Base-by-base conservation (phyloP, 2,329 filamentous ascomycete genomes). In the Pseudogymnoascus sp. region DNA sequence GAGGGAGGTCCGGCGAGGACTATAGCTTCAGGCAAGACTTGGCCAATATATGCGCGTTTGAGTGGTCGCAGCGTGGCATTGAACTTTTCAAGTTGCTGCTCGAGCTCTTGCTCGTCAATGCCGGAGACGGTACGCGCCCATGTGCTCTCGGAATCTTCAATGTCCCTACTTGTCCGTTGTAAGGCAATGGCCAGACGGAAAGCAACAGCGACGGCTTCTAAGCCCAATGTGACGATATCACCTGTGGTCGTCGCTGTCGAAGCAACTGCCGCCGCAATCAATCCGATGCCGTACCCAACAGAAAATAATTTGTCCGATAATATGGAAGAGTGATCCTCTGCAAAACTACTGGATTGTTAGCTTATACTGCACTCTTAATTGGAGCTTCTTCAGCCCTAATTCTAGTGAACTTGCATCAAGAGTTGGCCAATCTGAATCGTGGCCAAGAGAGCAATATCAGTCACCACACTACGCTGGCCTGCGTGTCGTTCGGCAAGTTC, bases 201-300 rank as follows among this genome's bases (percentile, higher is more conserved):
- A 6, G 62, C 65, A 42, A 62, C 35, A 29, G 61, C 65, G 37
- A 67, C 65, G 6, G 64, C 53, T 1, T 61, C 53, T 19, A 61
- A 37, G 6, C 42, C 62, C 11, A 62, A 14, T 56, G 35, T 14
- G 0, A 64, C 62, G 5, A 70, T 35, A 11, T 65, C 68, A 8
- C 38, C 42, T 33, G 63, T 47, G 1, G 11, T 59, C 59, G 38
- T 40, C 6, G 68, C 61, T 5, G 59, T 40, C 16, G 68, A 60
- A 6, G 67, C 64, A 7, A 63, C 63, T 8, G 65, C n/a, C 11
- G 67, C 65, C 21, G 62, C 65, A 13, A 70, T 61, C 21, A 70
- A 64, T 1, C 68, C 68, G 19, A 63, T 59, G 16, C 68, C 69
- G 21, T 69, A 67, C 4, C 67, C 68, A 16, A 63, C 11, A 19